phyloP scores from a whole-genome alignment of 78 protist genomes.

The Diacronema lutheri region DNA sequence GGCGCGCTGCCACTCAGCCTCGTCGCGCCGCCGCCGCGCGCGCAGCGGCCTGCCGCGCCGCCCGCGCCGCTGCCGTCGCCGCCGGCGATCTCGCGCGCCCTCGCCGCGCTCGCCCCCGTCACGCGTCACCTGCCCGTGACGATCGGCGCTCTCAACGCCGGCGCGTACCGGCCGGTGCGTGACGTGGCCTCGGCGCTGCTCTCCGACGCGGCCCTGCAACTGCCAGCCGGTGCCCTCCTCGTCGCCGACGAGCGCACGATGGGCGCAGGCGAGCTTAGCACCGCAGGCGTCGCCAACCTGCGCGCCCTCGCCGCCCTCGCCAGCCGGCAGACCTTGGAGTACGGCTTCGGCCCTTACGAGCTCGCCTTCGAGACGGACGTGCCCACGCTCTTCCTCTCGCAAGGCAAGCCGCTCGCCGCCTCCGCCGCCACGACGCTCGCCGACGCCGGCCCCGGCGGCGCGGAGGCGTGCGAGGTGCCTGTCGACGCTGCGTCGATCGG shows the following conservation, averaged over 20 bases:
- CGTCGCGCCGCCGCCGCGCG: too few species aligned
- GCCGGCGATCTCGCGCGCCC: not conserved
- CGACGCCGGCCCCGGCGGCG: too few species aligned
- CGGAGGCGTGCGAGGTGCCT: too few species aligned
- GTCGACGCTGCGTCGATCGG: too few species aligned
- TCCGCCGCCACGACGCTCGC: not conserved
- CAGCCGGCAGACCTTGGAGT: not conserved
- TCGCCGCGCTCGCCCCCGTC: not conserved
- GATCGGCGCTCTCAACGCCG: not conserved
- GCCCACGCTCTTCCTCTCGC: not conserved
- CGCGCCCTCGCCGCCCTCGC: not conserved
- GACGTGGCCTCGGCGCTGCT: not conserved
- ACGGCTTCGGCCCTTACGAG: not conserved
- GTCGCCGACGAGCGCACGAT: not conserved
- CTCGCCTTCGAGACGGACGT: not conserved
- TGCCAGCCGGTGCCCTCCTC: not conserved
- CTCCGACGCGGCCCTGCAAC: not conserved
- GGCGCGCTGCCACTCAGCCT: too few species aligned
- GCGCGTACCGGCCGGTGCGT: not conserved
- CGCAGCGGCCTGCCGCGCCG: too few species aligned
- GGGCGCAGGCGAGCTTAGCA: not conserved
- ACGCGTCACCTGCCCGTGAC: not conserved
- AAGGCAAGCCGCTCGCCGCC: not conserved
- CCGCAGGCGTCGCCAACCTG: not conserved
- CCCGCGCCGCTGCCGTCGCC: not conserved